Conservation (phyloP, 2,329 filamentous ascomycete species). For the Exophiala xenobiotica region DNA sequence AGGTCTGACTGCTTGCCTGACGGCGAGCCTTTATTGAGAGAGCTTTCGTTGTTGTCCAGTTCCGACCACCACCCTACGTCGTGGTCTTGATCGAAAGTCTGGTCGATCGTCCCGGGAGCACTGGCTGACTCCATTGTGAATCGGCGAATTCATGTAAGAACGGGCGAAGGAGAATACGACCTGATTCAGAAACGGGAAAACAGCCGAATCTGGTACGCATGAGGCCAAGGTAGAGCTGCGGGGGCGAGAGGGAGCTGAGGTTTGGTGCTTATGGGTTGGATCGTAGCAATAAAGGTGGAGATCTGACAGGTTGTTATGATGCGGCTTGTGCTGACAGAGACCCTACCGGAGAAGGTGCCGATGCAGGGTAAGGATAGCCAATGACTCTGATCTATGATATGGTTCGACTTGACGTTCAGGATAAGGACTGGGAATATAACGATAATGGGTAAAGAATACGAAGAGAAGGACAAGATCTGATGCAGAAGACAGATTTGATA, state of each 20-base stretch:
- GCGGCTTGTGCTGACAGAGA: not conserved
- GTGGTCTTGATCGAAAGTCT: conserved; percentile 13
- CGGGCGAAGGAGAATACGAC: not conserved
- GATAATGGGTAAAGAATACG: not conserved
- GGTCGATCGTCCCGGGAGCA: conserved; percentile 18
- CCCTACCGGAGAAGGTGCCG: too few species aligned
- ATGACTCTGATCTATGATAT: too few species aligned
- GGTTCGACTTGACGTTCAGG: too few species aligned
- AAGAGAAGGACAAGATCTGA: not conserved
- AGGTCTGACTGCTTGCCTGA: not conserved
- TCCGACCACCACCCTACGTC: too few species aligned
- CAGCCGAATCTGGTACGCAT: not conserved
- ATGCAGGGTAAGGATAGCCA: too few species aligned
- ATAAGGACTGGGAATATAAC: too few species aligned
- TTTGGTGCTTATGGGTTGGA: not conserved
- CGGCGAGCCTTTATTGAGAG: conserved; percentile 4
- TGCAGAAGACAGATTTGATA: conserved; percentile 2
- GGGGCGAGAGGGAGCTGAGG: not conserved
- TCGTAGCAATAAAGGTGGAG: not conserved
- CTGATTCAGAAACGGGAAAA: not conserved
- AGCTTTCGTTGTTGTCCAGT: conserved; percentile 5
- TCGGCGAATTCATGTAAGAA: conserved; percentile 14
- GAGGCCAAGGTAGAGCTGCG: not conserved
- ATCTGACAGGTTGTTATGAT: not conserved
- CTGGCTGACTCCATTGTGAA: conserved; percentile 17